Conservation (phyloP, 768 basidiomycete species). For the Pleurotus giganteus region DNA sequence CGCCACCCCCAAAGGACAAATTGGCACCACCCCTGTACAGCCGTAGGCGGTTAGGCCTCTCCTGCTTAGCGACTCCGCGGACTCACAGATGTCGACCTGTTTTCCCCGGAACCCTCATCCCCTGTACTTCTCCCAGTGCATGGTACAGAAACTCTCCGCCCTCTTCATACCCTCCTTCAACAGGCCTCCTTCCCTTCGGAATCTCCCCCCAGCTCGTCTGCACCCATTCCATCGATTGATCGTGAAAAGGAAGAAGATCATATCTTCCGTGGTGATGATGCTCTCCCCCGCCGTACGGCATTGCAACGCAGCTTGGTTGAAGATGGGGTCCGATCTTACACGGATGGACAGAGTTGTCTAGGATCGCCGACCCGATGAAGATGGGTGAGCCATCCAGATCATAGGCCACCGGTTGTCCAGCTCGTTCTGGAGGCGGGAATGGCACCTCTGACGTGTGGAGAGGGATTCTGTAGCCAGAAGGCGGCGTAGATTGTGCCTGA, state of each 20-base stretch:
- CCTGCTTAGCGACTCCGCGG: conserved; percentile 2
- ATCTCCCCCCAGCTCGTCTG: conserved; percentile 56
- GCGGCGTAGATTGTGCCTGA: conserved; percentile 28
- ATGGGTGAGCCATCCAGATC: conserved; percentile 65
- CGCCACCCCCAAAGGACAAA: conserved; percentile 44
- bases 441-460: conserved; percentile 35
- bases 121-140: conserved; percentile 50
- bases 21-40: conserved; percentile 40
- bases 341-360: conserved; percentile 70
- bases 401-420: conserved; percentile 49
- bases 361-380: conserved; percentile 73
- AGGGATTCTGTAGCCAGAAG: conserved; percentile 67
- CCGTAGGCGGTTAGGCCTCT: neutral
- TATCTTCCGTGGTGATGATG: conserved; percentile 63
- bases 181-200: conserved; percentile 53
- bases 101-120: conserved; percentile 67
- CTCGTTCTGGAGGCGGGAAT: conserved; percentile 42
- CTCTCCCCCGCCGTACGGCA: conserved; percentile 67
- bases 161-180: conserved; percentile 81
- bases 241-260: conserved; percentile 72
- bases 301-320: conserved; percentile 42
- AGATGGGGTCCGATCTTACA: conserved; percentile 76
- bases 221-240: conserved; percentile 74
- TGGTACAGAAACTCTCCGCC: conserved; percentile 67
- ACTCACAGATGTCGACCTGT: conserved; percentile 56